Evolutionary conservation across 148 eudicot species (phyloP), one percentile per base, ranked within the genome.

Genomic region (Chenopodium suecicum): DNA sequence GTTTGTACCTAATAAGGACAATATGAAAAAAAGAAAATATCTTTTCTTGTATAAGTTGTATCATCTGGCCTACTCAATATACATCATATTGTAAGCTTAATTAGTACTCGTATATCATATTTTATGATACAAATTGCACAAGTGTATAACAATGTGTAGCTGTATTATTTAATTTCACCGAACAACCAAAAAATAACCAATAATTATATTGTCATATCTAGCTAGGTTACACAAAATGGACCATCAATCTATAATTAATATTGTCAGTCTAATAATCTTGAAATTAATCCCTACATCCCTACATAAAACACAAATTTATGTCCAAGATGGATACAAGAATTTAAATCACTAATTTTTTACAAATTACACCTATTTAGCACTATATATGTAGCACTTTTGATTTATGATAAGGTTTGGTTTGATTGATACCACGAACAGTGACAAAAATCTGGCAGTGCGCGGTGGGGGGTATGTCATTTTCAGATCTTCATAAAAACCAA

Each of bases 381-480:
- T 79, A 52, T 56, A 17, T 19, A 56, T 2, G 17, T 14, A 56
- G 62, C 62, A 56, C 9, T 56, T 19, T 23, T 50, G 37, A 41
- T 20, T 16, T 62, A 41, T 62, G 70, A 70, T 70, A 70, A 79
- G 82, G 75, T 79, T 70, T 79, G 52, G 76, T 62, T 73, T 32
- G 71, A 62, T 62, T 62, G 56, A 64, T 27, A 17, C 62, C 72
- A 62, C 72, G 17, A 62, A 50, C 48, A 22, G 0, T 14, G 9
- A 37, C 10, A 37, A 22, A 41, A 41, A 44, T 2, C 72, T 19
- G 37, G 23, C 41, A 31, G 34, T 20, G 77, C 77, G 27, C 73
- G 78, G 83, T 80, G 78, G 78, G 22, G 76, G 62, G 32, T 27
- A 10, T 27, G 62, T 80, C 78, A 27, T 64, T 47, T 2, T 64